Evolutionary conservation across 306 rosid species (phyloP), one percentile per base, ranked within the genome.

Genomic region (Trichosanthes truncata): DNA sequence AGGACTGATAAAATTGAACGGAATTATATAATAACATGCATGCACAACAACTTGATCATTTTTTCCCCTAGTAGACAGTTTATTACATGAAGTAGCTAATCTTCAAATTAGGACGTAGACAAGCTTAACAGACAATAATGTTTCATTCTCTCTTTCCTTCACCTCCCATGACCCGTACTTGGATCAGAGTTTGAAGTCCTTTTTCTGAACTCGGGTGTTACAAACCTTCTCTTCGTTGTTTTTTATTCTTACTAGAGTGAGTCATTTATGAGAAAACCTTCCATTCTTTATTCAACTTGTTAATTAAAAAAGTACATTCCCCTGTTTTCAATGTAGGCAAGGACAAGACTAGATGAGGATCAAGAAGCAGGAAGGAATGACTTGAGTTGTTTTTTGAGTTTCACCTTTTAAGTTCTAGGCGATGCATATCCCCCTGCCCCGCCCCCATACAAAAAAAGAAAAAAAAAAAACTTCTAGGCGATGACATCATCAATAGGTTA

Each of bases 291-390:
- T 74, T 51, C 61, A 51, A 55, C 51, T 18, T 18, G 26, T 74
- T 51, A 74, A 48, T 48, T 40, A 29, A 49, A 74, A 51, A 35
- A 51, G 18, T 49, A 74, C 78, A 74, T 74, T 74, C 78, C 78
- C 62, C 62, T 74, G 31, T 74, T 74, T 73, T 74, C 29, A 10
- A 74, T 74, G 78, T 74, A 74, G 78, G 78, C 78, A 74, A 74
- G 51, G 62, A 74, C 78, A 51, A 74, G 78, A 74, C 78, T 74
- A 74, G 78, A 74, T 74, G 78, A 74, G 31, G 45, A 74, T 74
- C 63, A 18, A 52, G 78, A 74, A 51, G 78, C 78, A 31, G 43
- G 78, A 74, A 51, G 78, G 46, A 74, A 51, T 74, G 45, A 74
- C 62, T 74, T 74, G 78, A 18, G 7, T 74, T 74, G 78, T 33